Evolutionary conservation across 2,329 filamentous ascomycete genomes (phyloP).

Genomic region (Trichoderma endophyticum): DNA sequence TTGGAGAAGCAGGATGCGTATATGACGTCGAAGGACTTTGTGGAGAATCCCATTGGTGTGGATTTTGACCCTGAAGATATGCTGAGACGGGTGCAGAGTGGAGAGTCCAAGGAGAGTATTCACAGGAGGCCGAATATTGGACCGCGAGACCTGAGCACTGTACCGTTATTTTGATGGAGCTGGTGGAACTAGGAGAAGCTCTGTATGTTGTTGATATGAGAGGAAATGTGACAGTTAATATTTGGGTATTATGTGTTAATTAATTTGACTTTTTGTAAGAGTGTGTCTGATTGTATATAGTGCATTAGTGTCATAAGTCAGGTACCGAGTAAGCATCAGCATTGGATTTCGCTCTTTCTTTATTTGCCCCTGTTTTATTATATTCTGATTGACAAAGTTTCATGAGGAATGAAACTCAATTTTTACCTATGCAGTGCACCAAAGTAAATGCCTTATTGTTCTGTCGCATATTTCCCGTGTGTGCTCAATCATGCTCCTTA

Average conservation of each 20-base stretch:
- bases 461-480: not conserved
- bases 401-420: accelerated
- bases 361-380: not conserved
- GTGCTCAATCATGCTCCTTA: not conserved
- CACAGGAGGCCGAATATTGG: slow-evolving; percentile 19
- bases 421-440: not conserved
- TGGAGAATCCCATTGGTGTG: slow-evolving; percentile 35
- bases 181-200: not conserved
- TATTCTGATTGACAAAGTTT: not conserved
- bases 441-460: not conserved
- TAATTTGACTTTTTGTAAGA: not conserved
- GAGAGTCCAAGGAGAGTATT: slow-evolving; percentile 9
- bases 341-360: not conserved
- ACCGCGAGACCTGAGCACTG: not conserved
- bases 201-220: not conserved
- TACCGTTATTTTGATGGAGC: not conserved
- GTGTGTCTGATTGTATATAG: not conserved
- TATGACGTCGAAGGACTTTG: slow-evolving; percentile 37
- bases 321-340: not conserved
- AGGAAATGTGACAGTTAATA: not conserved
- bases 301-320: not conserved
- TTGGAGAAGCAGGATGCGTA: slow-evolving; percentile 37
- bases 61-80: slow-evolving; percentile 18
- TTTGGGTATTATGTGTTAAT: not conserved
- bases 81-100: slow-evolving; percentile 6